Evolutionary conservation across 2,329 filamentous ascomycete species (phyloP).

Genomic region (Alternaria atra): DNA sequence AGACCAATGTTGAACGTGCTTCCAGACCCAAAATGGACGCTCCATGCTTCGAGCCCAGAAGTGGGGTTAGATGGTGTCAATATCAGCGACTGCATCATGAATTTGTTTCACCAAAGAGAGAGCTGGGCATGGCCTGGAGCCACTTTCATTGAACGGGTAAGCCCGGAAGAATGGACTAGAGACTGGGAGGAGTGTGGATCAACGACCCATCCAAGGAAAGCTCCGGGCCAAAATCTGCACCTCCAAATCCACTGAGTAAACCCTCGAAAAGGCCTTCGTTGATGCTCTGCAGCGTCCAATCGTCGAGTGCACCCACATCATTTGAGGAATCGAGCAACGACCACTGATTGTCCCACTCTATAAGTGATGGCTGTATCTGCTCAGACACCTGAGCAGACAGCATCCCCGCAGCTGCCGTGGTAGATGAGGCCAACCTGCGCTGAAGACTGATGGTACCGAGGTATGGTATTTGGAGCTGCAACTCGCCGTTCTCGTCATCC

Average conservation of each 20-base stretch:
- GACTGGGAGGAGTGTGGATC: no score
- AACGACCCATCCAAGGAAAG: background rate
- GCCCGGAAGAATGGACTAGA: no score
- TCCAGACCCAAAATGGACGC: no score
- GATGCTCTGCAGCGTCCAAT: conserved; percentile 26
- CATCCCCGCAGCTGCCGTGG: background rate
- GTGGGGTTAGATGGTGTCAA: background rate
- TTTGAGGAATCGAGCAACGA: conserved; percentile 1
- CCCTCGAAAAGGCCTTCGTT: conserved; percentile 20
- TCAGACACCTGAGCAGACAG: background rate
- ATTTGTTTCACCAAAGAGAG: no score
- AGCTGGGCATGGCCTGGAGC: no score
- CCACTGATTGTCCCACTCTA: conserved; percentile 1
- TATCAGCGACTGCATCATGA: no score
- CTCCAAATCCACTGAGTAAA: conserved; percentile 7
- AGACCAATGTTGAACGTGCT: no score
- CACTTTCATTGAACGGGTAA: no score
- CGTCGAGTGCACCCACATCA: conserved; percentile 1
- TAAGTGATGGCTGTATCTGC: background rate
- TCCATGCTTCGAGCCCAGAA: background rate
- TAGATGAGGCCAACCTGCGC: background rate
- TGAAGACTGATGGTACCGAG: conserved; percentile 18
- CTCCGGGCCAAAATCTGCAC: background rate
- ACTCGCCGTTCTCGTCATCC: no score
- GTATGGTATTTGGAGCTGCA: no score